phyloP scores from a whole-genome alignment of 116 monocot genomes.

The Posidonia oceanica region DNA sequence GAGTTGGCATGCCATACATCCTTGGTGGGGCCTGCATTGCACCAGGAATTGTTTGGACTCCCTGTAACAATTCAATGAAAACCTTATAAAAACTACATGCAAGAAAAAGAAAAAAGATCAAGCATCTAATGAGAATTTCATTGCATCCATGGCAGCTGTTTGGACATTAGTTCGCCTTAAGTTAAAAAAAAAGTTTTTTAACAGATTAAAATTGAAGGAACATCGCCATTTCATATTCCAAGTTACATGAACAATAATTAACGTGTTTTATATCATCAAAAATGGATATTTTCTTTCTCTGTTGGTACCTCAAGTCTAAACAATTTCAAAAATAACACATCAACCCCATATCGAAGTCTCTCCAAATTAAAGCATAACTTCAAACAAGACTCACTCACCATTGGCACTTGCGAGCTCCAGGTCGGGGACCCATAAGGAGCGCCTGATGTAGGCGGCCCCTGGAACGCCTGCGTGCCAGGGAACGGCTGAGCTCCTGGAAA shows the following conservation, averaged over 20 bases:
- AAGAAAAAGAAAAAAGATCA: not conserved
- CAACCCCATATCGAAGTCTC: not conserved
- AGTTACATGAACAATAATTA: no score
- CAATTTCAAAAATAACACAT: not conserved
- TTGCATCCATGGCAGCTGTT: not conserved
- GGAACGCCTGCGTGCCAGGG: constrained; percentile 6
- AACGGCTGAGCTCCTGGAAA: constrained; percentile 8
- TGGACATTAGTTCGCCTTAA: no score
- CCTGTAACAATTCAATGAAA: constrained; percentile 23
- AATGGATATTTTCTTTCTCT: no score
- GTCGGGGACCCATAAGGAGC: constrained; percentile 20
- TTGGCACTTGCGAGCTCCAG: constrained; percentile 10
- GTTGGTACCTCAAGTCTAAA: not conserved
- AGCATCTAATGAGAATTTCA: not conserved
- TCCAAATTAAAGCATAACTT: not conserved
- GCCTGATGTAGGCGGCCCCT: constrained; percentile 8
- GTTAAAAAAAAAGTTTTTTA: no score
- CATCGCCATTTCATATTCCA: no score
- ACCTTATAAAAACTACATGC: not conserved
- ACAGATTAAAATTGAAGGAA: no score
- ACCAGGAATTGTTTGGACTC: constrained; percentile 29
- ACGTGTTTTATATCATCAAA: no score
- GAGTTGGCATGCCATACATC: constrained; percentile 41
- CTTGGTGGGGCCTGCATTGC: constrained; percentile 51
- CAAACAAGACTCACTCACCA: constrained; percentile 1